Percentiles rank a stretch among this genome's conserved stretches.
Evolutionary conservation across 192 early-diverging fungal species (phyloP).

Genomic region (Umbelopsis isabellina): DNA sequence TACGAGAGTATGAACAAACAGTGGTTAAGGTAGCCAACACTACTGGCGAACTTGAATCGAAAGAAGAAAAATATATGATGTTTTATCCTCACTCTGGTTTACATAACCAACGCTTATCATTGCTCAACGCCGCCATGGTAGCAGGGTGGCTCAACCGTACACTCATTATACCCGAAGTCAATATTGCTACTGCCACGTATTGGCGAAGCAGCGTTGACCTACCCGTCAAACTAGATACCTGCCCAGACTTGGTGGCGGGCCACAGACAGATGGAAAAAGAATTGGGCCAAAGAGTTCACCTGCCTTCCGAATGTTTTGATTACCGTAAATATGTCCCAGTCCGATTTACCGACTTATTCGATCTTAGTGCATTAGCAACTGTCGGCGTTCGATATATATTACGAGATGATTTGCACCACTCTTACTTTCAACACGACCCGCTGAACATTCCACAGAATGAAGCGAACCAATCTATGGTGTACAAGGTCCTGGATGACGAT

Average conservation of each 20-base stretch:
- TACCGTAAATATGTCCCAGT: constrained; percentile 32
- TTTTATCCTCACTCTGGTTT: constrained; percentile 59
- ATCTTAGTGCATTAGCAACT: constrained; percentile 27
- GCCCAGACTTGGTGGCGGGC: constrained; percentile 8
- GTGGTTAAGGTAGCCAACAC: too few species aligned
- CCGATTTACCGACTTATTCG: constrained; percentile 27
- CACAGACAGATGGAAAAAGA: constrained; percentile 12
- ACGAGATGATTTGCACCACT: constrained; percentile 28
- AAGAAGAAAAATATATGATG: constrained; percentile 46
- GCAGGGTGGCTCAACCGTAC: constrained; percentile 52
- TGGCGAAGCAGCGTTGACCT: constrained; percentile 22
- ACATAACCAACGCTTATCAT: constrained; percentile 56
- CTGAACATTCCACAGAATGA: constrained; percentile 36
- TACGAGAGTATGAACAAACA: background rate
- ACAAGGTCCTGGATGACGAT: constrained; percentile 42
- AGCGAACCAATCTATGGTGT: constrained; percentile 24
- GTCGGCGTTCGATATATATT: constrained; percentile 27
- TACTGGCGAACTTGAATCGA: background rate
- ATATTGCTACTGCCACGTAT: constrained; percentile 36
- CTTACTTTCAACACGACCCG: constrained; percentile 46
- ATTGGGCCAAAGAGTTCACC: background rate
- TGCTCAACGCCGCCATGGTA: constrained; percentile 51
- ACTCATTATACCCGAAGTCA: constrained; percentile 50
- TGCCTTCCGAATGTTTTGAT: constrained; percentile 27
- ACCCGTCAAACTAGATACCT: constrained; percentile 21